Evolutionary conservation across 768 basidiomycete genomes (phyloP), one percentile per base, ranked within the genome.

Genomic region (Boletellus sp.): DNA sequence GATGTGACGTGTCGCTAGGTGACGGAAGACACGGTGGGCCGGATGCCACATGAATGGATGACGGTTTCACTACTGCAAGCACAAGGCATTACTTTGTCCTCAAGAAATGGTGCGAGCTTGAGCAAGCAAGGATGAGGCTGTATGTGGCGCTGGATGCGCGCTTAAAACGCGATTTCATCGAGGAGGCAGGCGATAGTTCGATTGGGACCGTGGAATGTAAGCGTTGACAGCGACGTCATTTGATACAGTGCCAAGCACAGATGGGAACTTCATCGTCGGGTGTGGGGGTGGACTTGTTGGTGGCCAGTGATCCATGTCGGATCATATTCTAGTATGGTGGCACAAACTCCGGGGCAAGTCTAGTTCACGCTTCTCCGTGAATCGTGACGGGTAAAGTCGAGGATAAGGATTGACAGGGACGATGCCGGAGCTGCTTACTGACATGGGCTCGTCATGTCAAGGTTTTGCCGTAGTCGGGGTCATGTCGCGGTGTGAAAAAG

Each of bases 251-350:
- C 42, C 54, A 37, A 39, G 6, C 11, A 44, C 20, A 6, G 15
- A 26, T 56, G 54, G 49, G 38, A 52, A 56, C 36, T 47, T 37
- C 19, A 33, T 22, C 6, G 32, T 37, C 41, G 40, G 40, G 20
- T 22, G 45, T 47, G 55, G 48, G 42, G 35, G 47, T 34, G 52
- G 50, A 37, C 43, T 23, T 35, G 13, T 53, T 28, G 40, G 23
- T 37, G 12, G n/a, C 9, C 22, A 47, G 15, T 33, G 32, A 34
- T 26, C 28, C 28, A 11, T 10, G 9, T 28, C 39, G 39, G 39
- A 41, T 32, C 47, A 24, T 38, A 26, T 40, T 33, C 6, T 6
- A 32, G 22, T 23, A 41, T 51, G 37, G 50, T 35, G 34, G 38
- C 24, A 16, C 19, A 55, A 17, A 24, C 13, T 31, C 15, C 17